Percentiles rank a stretch among this genome's conserved stretches.
Evolutionary conservation across 768 basidiomycete species (phyloP).

Genomic region (Agrocybe praecox): DNA sequence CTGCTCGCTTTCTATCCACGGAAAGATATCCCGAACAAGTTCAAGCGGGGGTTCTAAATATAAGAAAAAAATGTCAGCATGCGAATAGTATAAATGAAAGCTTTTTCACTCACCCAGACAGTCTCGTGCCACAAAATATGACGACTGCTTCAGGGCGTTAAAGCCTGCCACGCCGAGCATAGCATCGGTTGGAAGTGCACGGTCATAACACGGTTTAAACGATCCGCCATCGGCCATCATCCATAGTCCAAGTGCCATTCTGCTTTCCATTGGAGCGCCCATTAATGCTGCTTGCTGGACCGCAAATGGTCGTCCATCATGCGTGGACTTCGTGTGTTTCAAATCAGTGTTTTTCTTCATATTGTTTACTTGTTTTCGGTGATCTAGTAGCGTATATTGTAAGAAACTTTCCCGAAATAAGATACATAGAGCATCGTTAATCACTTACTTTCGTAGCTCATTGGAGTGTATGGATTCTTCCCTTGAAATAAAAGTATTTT

Average conservation of each 20-base stretch:
- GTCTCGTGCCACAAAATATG: conserved; percentile 23
- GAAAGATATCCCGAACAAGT: conserved; percentile 20
- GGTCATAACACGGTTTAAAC: conserved; percentile 27
- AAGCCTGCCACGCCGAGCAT: conserved; percentile 31
- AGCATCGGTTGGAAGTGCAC: conserved; percentile 26
- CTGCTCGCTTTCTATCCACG: conserved; percentile 26
- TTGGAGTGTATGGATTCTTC: not conserved
- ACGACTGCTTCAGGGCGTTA: conserved; percentile 24
- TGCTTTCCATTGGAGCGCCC: not conserved
- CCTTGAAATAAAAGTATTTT: not conserved
- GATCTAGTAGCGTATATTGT: not conserved
- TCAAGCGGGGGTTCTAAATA: conserved; percentile 22
- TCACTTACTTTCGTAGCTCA: not conserved
- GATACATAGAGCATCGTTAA: not conserved
- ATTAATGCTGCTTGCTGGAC: not conserved
- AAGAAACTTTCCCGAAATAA: not conserved
- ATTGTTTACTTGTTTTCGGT: conserved; percentile 1
- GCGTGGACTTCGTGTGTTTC: conserved; percentile 1
- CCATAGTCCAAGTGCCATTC: conserved; percentile 8
- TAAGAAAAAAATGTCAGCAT: not conserved
- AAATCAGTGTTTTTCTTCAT: conserved; percentile 4
- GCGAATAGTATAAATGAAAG: no score
- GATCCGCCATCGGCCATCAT: not conserved
- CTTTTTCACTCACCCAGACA: conserved; percentile 26
- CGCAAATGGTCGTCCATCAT: conserved; percentile 1